phyloP scores from a whole-genome alignment of 163 green algal genomes.

The Prototheca wickerhamii region DNA sequence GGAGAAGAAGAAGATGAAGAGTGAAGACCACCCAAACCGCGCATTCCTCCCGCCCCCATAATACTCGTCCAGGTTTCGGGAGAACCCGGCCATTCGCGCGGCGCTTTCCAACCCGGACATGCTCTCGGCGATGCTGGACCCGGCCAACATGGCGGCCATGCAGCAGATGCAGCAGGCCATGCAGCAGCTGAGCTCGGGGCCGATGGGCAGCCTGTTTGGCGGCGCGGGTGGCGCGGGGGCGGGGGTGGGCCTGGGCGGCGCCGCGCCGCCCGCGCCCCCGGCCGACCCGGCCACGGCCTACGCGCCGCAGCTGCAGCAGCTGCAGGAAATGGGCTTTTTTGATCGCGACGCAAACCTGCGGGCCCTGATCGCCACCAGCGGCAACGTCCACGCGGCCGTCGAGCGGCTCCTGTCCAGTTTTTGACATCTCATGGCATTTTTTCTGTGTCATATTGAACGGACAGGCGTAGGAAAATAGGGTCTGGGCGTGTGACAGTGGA shows the following conservation, averaged over 20 bases:
- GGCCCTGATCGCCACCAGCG: slow-evolving; percentile 65
- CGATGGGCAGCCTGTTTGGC: slow-evolving; percentile 9
- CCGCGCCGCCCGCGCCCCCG: slow-evolving; percentile 31
- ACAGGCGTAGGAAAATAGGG: too few species aligned
- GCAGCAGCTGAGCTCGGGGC: slow-evolving; percentile 36
- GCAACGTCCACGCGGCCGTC: slow-evolving; percentile 87
- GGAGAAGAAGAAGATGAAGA: too few species aligned
- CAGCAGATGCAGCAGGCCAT: slow-evolving; percentile 62
- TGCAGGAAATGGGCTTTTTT: slow-evolving; percentile 94
- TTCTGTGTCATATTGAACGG: too few species aligned
- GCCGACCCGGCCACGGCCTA: slow-evolving; percentile 66
- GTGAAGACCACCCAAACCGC: too few species aligned
- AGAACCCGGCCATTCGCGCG: slow-evolving; percentile 8
- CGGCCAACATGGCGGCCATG: slow-evolving; percentile 59
- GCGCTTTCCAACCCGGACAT: slow-evolving; percentile 56
- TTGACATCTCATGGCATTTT: too few species aligned
- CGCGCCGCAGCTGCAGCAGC: slow-evolving; percentile 78
- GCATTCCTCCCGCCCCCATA: too few species aligned
- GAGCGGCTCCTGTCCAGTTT: slow-evolving; percentile 63
- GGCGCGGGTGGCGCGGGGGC: background rate
- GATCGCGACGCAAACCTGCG: slow-evolving; percentile 71
- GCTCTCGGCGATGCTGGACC: slow-evolving; percentile 63
- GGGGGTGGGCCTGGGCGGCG: slow-evolving; percentile 9
- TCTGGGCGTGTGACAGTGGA: too few species aligned
- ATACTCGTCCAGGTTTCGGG: too few species aligned